A percentile compares a stretch with the other conserved stretches of the same genome.
Conservation (phyloP, 768 basidiomycete species). For the Boletales sp. region DNA sequence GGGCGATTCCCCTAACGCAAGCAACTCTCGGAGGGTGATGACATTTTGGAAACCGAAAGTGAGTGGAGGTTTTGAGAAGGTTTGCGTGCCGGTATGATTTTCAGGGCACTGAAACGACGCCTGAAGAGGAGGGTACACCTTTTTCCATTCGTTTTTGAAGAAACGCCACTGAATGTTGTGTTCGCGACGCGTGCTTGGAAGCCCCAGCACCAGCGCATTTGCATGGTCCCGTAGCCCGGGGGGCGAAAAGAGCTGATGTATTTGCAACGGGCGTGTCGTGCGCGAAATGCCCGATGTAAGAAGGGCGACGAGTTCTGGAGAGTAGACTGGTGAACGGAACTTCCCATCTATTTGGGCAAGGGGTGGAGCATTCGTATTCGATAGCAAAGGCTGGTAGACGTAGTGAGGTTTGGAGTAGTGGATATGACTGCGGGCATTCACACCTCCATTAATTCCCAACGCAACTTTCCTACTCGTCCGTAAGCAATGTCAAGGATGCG, state of each 20-base stretch:
- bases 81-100: constrained; percentile 3
- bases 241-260: constrained; percentile 43
- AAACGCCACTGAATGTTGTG: constrained; percentile 70
- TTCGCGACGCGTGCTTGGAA: constrained; percentile 69
- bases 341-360: constrained; percentile 42
- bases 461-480: constrained; percentile 69
- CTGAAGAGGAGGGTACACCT: constrained; percentile 59
- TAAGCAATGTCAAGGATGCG: constrained; percentile 68
- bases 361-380: constrained; percentile 38
- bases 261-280: constrained; percentile 42
- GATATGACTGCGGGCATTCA: not conserved
- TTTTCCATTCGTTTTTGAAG: constrained; percentile 52
- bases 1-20: constrained; percentile 39
- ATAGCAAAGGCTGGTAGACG: constrained; percentile 49
- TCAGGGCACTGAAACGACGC: constrained; percentile 28
- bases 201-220: constrained; percentile 55
- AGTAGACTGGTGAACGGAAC: constrained; percentile 63
- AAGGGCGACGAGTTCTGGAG: constrained; percentile 58
- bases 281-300: constrained; percentile 51
- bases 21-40: constrained; percentile 43
- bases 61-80: constrained; percentile 26
- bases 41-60: constrained; percentile 41
- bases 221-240: constrained; percentile 56
- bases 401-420: constrained; percentile 5
- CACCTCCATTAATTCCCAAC: constrained; percentile 67